These are phyloP conservation scores for Osmozyma mogii DNA, from an alignment of 805 yeast genomes.

Conservation along the genomic window DNA sequence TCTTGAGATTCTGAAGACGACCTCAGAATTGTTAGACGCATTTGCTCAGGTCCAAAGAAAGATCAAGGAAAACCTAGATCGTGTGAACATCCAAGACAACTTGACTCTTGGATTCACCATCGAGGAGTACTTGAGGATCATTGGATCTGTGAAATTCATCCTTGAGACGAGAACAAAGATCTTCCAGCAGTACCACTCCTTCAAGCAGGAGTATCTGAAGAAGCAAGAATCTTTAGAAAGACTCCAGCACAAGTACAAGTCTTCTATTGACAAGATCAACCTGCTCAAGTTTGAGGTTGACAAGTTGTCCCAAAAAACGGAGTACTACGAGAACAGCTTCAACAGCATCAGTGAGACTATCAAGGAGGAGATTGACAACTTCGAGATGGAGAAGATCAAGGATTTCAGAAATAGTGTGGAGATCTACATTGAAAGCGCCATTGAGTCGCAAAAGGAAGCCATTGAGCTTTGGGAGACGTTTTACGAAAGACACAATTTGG, in stretches of 20 bases:
- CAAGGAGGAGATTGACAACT: constrained; percentile 55
- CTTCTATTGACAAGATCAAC: constrained; percentile 56
- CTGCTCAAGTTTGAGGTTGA: constrained; percentile 52
- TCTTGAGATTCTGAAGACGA: constrained; percentile 63
- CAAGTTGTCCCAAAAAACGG: constrained; percentile 45
- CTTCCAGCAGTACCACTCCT: constrained; percentile 34
- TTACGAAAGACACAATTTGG: constrained; percentile 43
- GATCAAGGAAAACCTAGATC: constrained; percentile 64
- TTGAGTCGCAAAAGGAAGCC: constrained; percentile 88
- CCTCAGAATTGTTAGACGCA: constrained; percentile 55
- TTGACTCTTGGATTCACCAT: constrained; percentile 78
- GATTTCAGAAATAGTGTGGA: constrained; percentile 89
- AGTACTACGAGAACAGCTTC: constrained; percentile 49
- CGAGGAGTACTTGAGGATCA: constrained; percentile 76
- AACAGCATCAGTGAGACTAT: constrained; percentile 59
- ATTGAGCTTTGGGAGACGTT: constrained; percentile 87
- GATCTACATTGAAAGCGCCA: constrained; percentile 79
- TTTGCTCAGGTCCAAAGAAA: constrained; percentile 68
- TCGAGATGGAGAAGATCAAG: constrained; percentile 67
- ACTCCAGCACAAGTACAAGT: constrained; percentile 34
- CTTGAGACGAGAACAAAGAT: constrained; percentile 66
- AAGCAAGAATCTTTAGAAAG: constrained; percentile 40
- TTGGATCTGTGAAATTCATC: constrained; percentile 66
- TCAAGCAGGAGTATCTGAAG: constrained; percentile 37
- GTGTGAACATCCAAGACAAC: constrained; percentile 78